Evolutionary conservation across 208 protist genomes (phyloP).

Genomic region (Trichomonas vaginalis): DNA sequence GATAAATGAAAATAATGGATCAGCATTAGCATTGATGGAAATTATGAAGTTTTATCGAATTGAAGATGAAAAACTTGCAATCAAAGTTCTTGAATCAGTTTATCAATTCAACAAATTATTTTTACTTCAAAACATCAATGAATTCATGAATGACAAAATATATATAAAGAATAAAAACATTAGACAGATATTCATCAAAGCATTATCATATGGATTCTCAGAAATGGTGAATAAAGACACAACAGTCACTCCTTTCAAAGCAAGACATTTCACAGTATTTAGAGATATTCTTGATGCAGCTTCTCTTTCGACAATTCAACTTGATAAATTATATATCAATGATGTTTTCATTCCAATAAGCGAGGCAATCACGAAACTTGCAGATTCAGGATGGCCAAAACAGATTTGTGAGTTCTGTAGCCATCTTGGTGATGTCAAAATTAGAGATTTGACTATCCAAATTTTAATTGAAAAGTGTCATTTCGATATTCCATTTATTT

Average conservation of each 20-base stretch:
- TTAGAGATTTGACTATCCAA: not conserved
- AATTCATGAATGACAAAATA: not conserved
- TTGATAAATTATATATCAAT: not conserved
- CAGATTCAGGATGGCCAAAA: not conserved
- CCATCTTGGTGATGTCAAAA: not conserved
- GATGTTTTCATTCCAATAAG: not conserved
- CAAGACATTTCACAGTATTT: not conserved
- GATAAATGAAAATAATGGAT: not conserved
- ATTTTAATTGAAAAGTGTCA: not conserved
- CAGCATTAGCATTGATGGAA: not conserved
- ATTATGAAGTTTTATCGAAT: not conserved
- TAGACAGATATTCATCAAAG: not conserved
- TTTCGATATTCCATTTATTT: not conserved
- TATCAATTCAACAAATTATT: not conserved
- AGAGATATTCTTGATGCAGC: not conserved
- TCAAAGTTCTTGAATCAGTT: not conserved
- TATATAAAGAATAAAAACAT: not conserved
- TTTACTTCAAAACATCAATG: not conserved
- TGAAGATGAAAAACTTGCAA: not conserved
- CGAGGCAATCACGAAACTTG: not conserved
- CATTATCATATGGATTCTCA: not conserved
- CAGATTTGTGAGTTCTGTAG: not conserved
- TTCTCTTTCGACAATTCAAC: not conserved
- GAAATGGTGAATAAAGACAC: not conserved
- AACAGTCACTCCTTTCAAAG: not conserved